Evolutionary conservation across 192 early-diverging fungal genomes (phyloP), one percentile per base, ranked within the genome.

Genomic region (Podila epigama): DNA sequence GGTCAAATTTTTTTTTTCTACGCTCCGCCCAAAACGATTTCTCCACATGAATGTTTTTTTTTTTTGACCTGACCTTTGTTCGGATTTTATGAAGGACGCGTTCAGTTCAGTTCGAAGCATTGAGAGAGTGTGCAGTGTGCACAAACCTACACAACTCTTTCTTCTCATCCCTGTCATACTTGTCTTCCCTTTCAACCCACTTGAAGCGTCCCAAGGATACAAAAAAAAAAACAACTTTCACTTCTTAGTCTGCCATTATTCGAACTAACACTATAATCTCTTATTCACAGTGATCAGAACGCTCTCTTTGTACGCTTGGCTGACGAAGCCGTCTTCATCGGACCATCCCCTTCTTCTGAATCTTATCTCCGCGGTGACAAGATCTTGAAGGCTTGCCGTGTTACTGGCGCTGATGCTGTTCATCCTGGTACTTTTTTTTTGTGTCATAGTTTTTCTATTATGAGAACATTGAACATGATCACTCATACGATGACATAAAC

Each of bases 281-380:
- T 57, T 57, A 15, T 25, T 63, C 8, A 50, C 51, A 86, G 82
- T 51, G 87, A 89, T 53, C 73, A 73, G 34, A 79, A 80, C 59
- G 67, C 83, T n/a, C 81, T 79, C 18, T 82, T 82, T 56, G 87
- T 87, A 3, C 70, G 79, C 37, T 69, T 82, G 77, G 86, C 86
- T 18, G 85, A 88, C 39, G 85, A 88, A 57, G 85, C 87, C 8
- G 72, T 87, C 31, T 75, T 81, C 64, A 83, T 89, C 40, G 87
- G 87, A 42, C 68, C 83, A 5, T 80, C 87, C 28, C 71, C 83
- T 34, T 82, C 85, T 27, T 66, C 78, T 27, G 81, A 88, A 58
- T 87, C 86, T 1, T 89, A 89, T 55, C 75, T 89, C 18, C 67
- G 81, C 37, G 80, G 80, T 10, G 68, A 81, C 58, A 86, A 85